Conservation (phyloP, 75 land plant species). For the Pseudotsuga menziesii region DNA sequence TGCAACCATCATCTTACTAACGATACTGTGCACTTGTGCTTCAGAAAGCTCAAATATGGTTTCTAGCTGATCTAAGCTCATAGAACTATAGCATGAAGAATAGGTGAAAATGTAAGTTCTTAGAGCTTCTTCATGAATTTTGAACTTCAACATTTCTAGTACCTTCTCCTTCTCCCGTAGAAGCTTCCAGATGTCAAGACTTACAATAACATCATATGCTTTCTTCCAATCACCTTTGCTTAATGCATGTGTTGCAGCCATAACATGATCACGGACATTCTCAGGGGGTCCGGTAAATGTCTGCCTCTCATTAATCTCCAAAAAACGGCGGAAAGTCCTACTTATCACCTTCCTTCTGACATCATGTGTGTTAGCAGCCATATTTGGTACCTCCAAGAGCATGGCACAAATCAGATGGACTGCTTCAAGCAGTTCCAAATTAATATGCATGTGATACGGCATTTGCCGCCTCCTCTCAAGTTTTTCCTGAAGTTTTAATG, state of each 20-base stretch:
- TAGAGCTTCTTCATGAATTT: conserved; percentile 91
- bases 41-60: conserved; percentile 75
- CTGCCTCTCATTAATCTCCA: conserved; percentile 77
- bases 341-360: conserved; percentile 70
- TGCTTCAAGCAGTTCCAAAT: conserved; percentile 87
- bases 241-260: conserved; percentile 79
- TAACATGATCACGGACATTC: conserved; percentile 84
- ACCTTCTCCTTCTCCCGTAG: conserved; percentile 53
- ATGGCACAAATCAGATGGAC: conserved; percentile 86
- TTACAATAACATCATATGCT: conserved; percentile 58
- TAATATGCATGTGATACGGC: conserved; percentile 99
- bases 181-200: conserved; percentile 82
- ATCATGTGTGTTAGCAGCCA: conserved; percentile 69
- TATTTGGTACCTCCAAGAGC: conserved; percentile 88
- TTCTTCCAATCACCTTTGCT: conserved; percentile 69
- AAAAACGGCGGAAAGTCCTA: conserved; percentile 66
- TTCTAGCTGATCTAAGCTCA: conserved; percentile 73
- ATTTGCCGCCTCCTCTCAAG: conserved; percentile 83
- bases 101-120: conserved; percentile 79
- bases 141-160: conserved; percentile 67
- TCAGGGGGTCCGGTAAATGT: conserved; percentile 91
- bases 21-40: conserved; percentile 60
- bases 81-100: conserved; percentile 63
- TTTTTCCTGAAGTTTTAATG: conserved; percentile 48
- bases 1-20: conserved; percentile 82